These are phyloP conservation scores for Collybia nuda DNA, from an alignment of 768 basidiomycete genomes.

Conservation along the genomic window DNA sequence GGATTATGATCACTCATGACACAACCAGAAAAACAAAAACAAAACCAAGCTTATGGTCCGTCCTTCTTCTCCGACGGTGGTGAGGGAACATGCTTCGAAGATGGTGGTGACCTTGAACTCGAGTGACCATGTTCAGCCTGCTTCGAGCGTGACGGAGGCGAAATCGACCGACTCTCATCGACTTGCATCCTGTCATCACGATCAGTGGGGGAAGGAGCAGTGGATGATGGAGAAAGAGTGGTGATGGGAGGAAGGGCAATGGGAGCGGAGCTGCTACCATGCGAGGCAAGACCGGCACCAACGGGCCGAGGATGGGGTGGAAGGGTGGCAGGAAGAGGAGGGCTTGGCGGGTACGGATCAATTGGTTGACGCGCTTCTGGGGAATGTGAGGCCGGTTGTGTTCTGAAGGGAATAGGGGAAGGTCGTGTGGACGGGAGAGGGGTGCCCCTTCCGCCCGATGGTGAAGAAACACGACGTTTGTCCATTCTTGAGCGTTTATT, in stretches of 20 bases:
- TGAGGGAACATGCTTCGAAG: conserved; percentile 52
- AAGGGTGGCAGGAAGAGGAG: conserved; percentile 58
- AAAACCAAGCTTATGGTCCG: conserved; percentile 4
- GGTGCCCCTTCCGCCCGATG: conserved; percentile 46
- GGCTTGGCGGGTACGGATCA: conserved; percentile 51
- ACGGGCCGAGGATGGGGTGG: conserved; percentile 78
- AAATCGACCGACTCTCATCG: conserved; percentile 47
- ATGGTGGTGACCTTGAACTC: conserved; percentile 45
- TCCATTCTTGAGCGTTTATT: conserved; percentile 69
- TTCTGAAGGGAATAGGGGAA: conserved; percentile 74
- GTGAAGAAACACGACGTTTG: conserved; percentile 54
- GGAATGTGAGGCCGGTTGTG: conserved; percentile 67
- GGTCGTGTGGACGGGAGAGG: conserved; percentile 62
- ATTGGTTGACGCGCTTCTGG: conserved; percentile 58
- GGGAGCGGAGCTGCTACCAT: conserved; percentile 31
- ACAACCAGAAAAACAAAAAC: not conserved
- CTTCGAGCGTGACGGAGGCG: conserved; percentile 54
- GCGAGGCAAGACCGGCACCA: conserved; percentile 49
- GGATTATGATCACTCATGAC: too few relatives aligned
- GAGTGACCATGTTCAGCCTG: conserved; percentile 50
- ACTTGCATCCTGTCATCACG: conserved; percentile 56
- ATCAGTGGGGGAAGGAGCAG: conserved; percentile 52
- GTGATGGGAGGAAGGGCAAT: conserved; percentile 71
- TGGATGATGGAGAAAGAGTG: conserved; percentile 62
- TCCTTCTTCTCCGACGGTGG: conserved; percentile 49